phyloP scores from a whole-genome alignment of 345 rosid species.

The Ailanthus altissimus region DNA sequence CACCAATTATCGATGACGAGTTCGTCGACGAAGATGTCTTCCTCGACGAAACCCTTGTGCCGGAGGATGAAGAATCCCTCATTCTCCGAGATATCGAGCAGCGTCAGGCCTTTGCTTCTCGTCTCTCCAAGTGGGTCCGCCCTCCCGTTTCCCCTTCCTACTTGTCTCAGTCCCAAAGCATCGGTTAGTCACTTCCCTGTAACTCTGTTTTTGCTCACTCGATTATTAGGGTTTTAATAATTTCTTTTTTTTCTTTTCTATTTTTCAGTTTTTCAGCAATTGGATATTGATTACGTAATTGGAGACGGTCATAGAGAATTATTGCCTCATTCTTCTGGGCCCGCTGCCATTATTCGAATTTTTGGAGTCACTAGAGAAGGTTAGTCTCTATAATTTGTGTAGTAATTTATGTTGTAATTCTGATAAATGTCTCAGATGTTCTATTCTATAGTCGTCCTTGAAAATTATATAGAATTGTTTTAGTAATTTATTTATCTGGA shows the following conservation, averaged over 20 bases:
- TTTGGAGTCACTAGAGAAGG: slow-evolving; percentile 95
- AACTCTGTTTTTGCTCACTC: not conserved
- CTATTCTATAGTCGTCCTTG: not conserved
- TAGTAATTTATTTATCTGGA: not conserved
- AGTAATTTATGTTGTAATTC: not conserved
- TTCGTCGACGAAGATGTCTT: slow-evolving; percentile 84
- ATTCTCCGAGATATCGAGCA: slow-evolving; percentile 73
- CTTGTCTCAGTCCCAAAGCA: slow-evolving; percentile 51
- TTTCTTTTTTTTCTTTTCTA: not conserved
- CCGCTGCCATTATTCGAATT: slow-evolving; percentile 78
- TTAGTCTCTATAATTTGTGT: slow-evolving; percentile 17
- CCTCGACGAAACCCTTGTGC: slow-evolving; percentile 68
- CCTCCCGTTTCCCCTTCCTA: slow-evolving; percentile 63
- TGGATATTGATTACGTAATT: slow-evolving; percentile 90
- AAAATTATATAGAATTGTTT: not conserved
- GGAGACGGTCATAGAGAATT: slow-evolving; percentile 60
- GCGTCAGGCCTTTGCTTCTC: slow-evolving; percentile 65
- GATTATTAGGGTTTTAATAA: slow-evolving; percentile 16
- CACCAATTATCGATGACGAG: slow-evolving; percentile 57
- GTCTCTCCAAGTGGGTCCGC: slow-evolving; percentile 73
- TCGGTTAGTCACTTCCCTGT: slow-evolving; percentile 43
- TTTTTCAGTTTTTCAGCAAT: slow-evolving; percentile 74
- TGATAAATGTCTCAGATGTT: not conserved
- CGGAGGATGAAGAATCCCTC: slow-evolving; percentile 67
- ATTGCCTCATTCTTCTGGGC: slow-evolving; percentile 69